phyloP scores from a whole-genome alignment of 768 basidiomycete genomes.

The Psilocybe cubensis region DNA sequence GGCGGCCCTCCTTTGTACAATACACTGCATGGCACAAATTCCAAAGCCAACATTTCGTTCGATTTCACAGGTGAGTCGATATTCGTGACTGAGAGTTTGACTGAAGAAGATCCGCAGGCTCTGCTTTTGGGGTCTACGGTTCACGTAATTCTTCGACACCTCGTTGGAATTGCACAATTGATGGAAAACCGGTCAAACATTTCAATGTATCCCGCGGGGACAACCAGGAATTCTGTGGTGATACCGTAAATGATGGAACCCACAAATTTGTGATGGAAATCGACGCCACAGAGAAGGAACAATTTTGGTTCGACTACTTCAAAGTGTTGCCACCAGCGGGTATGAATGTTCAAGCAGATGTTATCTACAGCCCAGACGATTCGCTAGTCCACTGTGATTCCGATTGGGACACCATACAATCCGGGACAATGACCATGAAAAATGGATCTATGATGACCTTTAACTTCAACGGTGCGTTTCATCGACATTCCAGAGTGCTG shows the following conservation, averaged over 20 bases:
- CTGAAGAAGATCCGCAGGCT: background rate
- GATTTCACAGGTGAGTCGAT: background rate
- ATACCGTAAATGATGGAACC: conserved; percentile 15
- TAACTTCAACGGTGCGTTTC: background rate
- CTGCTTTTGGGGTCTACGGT: background rate
- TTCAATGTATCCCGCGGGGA: background rate
- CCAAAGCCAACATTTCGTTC: background rate
- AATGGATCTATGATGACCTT: background rate
- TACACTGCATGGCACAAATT: background rate
- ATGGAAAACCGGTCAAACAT: background rate
- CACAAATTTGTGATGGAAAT: conserved; percentile 27
- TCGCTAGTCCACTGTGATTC: background rate
- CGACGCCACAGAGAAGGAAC: conserved; percentile 13
- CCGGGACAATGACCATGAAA: background rate
- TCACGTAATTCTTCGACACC: background rate
- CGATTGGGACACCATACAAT: background rate
- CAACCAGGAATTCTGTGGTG: background rate
- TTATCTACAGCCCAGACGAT: background rate
- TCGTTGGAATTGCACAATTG: background rate
- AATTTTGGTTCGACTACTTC: conserved; percentile 32
- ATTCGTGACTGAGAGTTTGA: background rate
- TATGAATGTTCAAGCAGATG: conserved; percentile 1
- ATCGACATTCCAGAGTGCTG: background rate
- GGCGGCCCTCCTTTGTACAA: background rate
- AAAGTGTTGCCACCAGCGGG: conserved; percentile 23